Percentiles rank a stretch among this genome's conserved stretches.
Evolutionary conservation across 2,329 filamentous ascomycete species (phyloP).

Genomic region (Ceratocystis cubensis): DNA sequence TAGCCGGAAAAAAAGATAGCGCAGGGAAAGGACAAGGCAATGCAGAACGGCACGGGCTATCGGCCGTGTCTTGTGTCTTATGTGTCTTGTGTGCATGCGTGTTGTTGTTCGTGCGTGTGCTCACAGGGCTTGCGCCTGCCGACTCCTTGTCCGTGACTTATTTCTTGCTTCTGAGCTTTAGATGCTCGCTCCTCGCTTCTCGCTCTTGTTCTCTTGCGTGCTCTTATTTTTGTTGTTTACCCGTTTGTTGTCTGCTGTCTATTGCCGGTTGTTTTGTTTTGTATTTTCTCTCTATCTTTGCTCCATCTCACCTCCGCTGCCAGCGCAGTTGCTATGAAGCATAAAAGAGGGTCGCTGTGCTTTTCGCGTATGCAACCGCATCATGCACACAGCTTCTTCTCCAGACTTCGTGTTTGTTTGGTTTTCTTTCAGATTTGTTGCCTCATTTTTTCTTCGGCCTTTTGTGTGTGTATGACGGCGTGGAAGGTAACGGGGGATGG

Average conservation of each 20-base stretch:
- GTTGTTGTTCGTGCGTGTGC: neutral
- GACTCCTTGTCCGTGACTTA: too few species aligned
- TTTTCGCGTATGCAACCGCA: constrained; percentile 6
- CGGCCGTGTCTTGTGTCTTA: neutral
- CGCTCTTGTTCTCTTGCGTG: too few species aligned
- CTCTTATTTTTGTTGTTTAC: neutral
- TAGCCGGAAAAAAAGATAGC: neutral
- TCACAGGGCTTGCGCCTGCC: too few species aligned
- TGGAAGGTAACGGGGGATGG: neutral
- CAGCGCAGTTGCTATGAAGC: neutral
- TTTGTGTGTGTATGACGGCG: neutral
- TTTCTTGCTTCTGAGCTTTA: too few species aligned
- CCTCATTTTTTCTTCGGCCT: neutral
- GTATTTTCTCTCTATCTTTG: too few species aligned
- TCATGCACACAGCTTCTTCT: neutral
- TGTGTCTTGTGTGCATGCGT: neutral
- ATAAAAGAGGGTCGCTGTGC: constrained; percentile 4
- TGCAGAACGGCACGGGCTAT: neutral
- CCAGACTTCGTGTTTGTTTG: neutral
- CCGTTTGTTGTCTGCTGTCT: neutral
- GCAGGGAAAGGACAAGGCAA: too few species aligned
- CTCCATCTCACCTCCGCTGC: neutral
- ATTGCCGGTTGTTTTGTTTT: neutral
- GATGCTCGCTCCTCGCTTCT: too few species aligned
- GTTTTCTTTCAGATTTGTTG: neutral